Conservation (phyloP, 495 filamentous ascomycete genomes). For the Glarea lozoyensis region DNA sequence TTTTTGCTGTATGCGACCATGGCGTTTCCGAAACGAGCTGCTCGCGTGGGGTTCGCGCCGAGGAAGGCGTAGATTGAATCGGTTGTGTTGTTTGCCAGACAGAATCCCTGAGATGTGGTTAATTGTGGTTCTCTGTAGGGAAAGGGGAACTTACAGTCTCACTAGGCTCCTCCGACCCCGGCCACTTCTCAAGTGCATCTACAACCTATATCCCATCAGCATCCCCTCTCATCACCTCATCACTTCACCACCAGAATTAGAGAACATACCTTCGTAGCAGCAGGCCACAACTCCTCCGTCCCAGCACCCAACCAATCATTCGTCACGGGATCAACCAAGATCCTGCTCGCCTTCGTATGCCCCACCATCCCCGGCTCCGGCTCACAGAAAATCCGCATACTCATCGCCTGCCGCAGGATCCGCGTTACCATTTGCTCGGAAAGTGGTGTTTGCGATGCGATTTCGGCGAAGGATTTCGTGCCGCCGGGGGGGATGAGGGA, state of each 20-base stretch:
- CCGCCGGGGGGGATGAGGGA: conserved; percentile 22
- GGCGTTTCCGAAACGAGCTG: conserved; percentile 38
- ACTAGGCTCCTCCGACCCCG: conserved; percentile 20
- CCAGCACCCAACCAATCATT: conserved; percentile 40
- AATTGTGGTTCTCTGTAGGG: not conserved
- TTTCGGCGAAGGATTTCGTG: conserved; percentile 31
- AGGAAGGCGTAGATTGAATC: conserved; percentile 38
- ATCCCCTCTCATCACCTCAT: not conserved
- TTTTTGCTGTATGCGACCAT: conserved; percentile 37
- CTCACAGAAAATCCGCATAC: conserved; percentile 44
- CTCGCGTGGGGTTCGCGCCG: conserved; percentile 31
- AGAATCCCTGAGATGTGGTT: conserved; percentile 21
- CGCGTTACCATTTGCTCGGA: conserved; percentile 36
- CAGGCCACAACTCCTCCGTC: conserved; percentile 40
- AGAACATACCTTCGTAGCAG: not conserved
- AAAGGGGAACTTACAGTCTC: conserved; percentile 6
- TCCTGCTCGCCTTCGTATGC: conserved; percentile 39
- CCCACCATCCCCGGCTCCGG: conserved; percentile 34
- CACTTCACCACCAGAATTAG: too few species aligned
- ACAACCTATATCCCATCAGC: conserved; percentile 5
- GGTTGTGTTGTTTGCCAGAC: conserved; percentile 35
- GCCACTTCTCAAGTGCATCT: conserved; percentile 19
- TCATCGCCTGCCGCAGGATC: conserved; percentile 41
- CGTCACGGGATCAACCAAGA: conserved; percentile 30
- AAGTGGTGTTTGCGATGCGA: conserved; percentile 29